phyloP scores from a whole-genome alignment of 2,329 filamentous ascomycete species.

The Fusarium sp. region DNA sequence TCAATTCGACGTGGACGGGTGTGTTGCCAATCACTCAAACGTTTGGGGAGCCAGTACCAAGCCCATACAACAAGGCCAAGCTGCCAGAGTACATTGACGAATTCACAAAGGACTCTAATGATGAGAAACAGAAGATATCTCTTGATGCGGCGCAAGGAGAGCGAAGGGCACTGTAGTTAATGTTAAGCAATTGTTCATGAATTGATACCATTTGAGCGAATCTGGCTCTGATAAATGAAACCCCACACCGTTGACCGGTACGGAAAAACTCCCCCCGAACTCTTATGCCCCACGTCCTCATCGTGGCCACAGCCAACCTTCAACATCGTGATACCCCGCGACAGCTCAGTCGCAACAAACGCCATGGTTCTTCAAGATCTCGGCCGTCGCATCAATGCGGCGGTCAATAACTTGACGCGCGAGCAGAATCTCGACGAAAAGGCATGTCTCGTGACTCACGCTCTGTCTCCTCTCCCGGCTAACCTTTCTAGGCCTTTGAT shows the following conservation, averaged over 20 bases:
- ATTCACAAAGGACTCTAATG: slow-evolving; percentile 54
- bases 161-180: slow-evolving; percentile 18
- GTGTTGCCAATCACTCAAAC: slow-evolving; percentile 72
- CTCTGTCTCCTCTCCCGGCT: slow-evolving; percentile 22
- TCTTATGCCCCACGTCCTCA: slow-evolving; percentile 36
- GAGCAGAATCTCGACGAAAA: slow-evolving; percentile 97
- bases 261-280: slow-evolving; percentile 31
- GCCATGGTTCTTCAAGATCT: slow-evolving; percentile 98
- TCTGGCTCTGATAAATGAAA: neutral
- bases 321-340: slow-evolving; percentile 43
- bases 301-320: slow-evolving; percentile 40
- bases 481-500: slow-evolving; percentile 81
- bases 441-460: slow-evolving; percentile 59
- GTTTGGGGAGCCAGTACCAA: slow-evolving; percentile 73
- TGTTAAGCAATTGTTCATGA: neutral
- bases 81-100: slow-evolving; percentile 71
- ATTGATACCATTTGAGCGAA: neutral
- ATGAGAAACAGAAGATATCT: slow-evolving; percentile 42
- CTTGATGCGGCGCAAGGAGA: slow-evolving; percentile 44
- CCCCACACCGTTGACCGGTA: neutral
- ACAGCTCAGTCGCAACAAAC: slow-evolving; percentile 37
- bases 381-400: slow-evolving; percentile 97
- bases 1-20: slow-evolving; percentile 65
- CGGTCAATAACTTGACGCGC: slow-evolving; percentile 91
- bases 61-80: slow-evolving; percentile 68